These are phyloP conservation scores for Phalaenopsis aphrodite DNA, from an alignment of 106 monocot genomes.

Conservation along the genomic window DNA sequence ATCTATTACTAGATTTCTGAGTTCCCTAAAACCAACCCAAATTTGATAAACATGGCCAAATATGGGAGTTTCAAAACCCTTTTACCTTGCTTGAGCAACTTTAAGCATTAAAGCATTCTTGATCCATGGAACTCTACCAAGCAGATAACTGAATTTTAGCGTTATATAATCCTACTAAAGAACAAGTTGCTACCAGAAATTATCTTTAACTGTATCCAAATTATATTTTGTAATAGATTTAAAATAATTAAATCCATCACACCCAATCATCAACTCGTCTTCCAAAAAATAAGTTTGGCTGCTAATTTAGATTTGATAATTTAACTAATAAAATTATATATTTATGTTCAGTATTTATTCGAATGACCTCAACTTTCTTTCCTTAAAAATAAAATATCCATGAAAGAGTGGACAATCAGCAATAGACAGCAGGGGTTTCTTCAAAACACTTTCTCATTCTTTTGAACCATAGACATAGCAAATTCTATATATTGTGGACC, in stretches of 20 bases:
- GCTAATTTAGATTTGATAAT: neutral
- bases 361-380: neutral
- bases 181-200: neutral
- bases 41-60: neutral
- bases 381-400: neutral
- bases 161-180: neutral
- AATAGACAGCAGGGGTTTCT: neutral
- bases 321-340: neutral
- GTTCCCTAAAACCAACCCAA: neutral
- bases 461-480: neutral
- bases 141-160: neutral
- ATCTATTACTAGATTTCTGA: neutral
- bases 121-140: neutral
- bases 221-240: neutral
- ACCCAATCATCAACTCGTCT: neutral
- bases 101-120: neutral
- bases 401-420: neutral
- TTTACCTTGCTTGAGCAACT: neutral
- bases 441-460: neutral
- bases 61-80: neutral
- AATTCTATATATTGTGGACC: neutral
- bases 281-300: neutral
- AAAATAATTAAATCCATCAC: neutral
- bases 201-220: neutral
- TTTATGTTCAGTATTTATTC: neutral